Base-by-base conservation (phyloP, 495 filamentous ascomycete species). In the Neurospora terricola region DNA sequence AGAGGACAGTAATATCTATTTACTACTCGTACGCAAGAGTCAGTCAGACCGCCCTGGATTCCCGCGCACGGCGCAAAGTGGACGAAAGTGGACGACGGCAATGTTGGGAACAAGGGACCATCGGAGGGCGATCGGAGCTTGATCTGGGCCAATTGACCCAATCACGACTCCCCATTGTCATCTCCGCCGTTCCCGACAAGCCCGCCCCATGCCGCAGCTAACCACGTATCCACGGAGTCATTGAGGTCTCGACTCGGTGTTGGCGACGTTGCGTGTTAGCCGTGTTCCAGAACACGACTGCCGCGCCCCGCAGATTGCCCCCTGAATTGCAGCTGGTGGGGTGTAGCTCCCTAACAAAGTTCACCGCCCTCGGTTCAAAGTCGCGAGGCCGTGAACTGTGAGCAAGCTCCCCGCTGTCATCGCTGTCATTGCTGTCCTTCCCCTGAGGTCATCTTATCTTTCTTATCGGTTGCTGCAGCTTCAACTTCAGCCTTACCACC, bases 71-170 rank as follows among this genome's bases (percentile, higher is more conserved):
- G 54, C 54, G 23, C 54, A 62, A 62, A 30, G 54, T 62, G 54
- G 54, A 62, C 54, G 54, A 62, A 62, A 62, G 54, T 62, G 54
- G 54, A 62, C 54, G 54, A 62, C 54, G 5, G 54, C 54, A 62
- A 62, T 62, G 23, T 62, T 62, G 54, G 54, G 54, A 62, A 62
- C 54, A 62, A 62, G 54, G 48, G 54, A 62, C 54, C 36, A 73
- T 81, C 79, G 79, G 79, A 81, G 77, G 66, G 38, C 72, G 75
- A 81, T 81, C 79, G 79, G 79, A 80, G 79, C 68, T 74, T 69
- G 42, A 54, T 21, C 9, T 71, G 37, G 37, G 23, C 39, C 66
- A 76, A 76, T 76, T 76, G 74, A 69, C 36, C 78, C 77, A 80
- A 80, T 79, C 77, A 77, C 38, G 72, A 42, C 10, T 18, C 8